These are phyloP conservation scores for Penicillium parvum DNA, from an alignment of 495 filamentous ascomycete species.

Conservation along the genomic window DNA sequence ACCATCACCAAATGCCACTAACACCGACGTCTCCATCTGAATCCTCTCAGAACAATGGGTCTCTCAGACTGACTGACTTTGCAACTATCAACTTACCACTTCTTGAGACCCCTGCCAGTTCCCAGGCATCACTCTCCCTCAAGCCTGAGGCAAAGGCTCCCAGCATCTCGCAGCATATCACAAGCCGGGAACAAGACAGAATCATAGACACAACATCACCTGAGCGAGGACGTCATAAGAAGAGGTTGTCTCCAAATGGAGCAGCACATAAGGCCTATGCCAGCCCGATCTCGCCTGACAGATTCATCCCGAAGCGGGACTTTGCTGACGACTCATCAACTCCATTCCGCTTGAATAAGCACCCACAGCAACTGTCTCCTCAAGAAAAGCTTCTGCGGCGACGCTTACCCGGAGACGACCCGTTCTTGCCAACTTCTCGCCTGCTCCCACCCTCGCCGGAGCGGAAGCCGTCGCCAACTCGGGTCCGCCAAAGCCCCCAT, in stretches of 20 bases:
- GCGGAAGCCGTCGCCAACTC: slow-evolving; percentile 18
- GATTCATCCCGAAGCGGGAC: slow-evolving; percentile 62
- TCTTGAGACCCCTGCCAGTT: slow-evolving; percentile 11
- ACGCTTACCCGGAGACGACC: slow-evolving; percentile 55
- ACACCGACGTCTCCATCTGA: slow-evolving; percentile 11
- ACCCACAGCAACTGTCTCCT: slow-evolving; percentile 52
- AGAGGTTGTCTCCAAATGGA: slow-evolving; percentile 6
- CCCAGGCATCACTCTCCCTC: slow-evolving; percentile 10
- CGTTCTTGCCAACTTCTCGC: slow-evolving; percentile 49
- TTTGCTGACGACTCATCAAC: slow-evolving; percentile 43
- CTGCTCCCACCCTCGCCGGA: slow-evolving; percentile 17
- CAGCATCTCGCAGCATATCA: background rate
- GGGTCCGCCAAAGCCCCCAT: slow-evolving; percentile 22
- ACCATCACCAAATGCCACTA: slow-evolving; percentile 5
- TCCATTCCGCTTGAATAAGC: slow-evolving; percentile 62
- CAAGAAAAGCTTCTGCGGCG: slow-evolving; percentile 59
- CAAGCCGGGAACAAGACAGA: slow-evolving; percentile 12
- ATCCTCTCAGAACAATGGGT: slow-evolving; percentile 6
- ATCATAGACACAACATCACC: background rate
- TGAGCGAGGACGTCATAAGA: slow-evolving; percentile 15
- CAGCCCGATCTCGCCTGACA: slow-evolving; percentile 48
- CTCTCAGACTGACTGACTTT: slow-evolving; percentile 17
- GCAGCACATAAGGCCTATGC: slow-evolving; percentile 6
- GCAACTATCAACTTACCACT: slow-evolving; percentile 17
- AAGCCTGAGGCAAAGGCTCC: background rate